phyloP scores from a whole-genome alignment of 768 basidiomycete species.

The Chalciporus pseudorubinellus region DNA sequence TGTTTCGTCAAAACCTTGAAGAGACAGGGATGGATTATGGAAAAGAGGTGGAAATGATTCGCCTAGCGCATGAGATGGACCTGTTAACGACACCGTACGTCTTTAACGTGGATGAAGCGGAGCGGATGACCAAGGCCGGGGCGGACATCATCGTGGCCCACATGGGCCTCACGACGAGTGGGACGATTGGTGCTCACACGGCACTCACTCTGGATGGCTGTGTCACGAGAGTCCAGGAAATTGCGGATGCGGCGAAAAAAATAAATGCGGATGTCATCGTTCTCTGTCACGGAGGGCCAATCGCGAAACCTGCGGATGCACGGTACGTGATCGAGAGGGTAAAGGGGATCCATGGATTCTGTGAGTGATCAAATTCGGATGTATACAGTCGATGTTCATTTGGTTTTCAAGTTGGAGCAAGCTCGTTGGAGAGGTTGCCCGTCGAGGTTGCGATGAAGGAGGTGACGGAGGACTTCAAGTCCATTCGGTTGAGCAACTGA shows the following conservation, averaged over 20 bases:
- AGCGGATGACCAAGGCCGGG: conserved; percentile 23
- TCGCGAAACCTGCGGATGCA: conserved; percentile 24
- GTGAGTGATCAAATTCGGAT: conserved; percentile 6
- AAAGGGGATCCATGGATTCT: conserved; percentile 24
- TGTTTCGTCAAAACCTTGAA: conserved; percentile 29
- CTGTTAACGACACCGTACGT: conserved; percentile 29
- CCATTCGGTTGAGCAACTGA: conserved; percentile 12
- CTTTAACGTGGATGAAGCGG: conserved; percentile 27
- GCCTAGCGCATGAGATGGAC: conserved; percentile 21
- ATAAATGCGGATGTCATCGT: conserved; percentile 21
- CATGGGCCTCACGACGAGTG: conserved; percentile 31
- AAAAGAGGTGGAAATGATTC: conserved; percentile 32
- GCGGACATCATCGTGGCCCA: conserved; percentile 27
- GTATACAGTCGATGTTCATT: neutral
- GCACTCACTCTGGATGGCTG: conserved; percentile 22
- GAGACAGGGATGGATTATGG: conserved; percentile 31
- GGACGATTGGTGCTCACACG: conserved; percentile 26
- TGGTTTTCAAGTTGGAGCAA: conserved; percentile 21
- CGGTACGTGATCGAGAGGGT: conserved; percentile 18
- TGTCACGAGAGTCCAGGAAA: conserved; percentile 18
- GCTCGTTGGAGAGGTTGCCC: conserved; percentile 24
- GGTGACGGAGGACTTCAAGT: conserved; percentile 21
- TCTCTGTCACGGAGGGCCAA: conserved; percentile 25
- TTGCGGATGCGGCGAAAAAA: conserved; percentile 15
- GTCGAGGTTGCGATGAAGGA: conserved; percentile 25